Percentiles rank a stretch among this genome's conserved stretches.
Evolutionary conservation across 352 stramenopile species (phyloP).

Genomic region (Pythium diclinum): DNA sequence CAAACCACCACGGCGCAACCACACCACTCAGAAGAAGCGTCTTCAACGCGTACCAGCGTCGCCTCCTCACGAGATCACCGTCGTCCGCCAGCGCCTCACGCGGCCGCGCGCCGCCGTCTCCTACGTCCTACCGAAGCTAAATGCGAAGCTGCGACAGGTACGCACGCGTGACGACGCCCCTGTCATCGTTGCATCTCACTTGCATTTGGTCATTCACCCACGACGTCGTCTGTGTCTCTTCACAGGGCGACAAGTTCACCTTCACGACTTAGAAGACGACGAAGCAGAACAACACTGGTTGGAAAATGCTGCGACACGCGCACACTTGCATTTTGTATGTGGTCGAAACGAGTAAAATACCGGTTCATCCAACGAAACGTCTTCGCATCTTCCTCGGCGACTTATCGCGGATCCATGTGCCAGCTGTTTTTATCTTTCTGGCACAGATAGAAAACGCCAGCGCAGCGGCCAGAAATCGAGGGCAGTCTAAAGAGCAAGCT

Average conservation of each 20-base stretch:
- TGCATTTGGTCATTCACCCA: neutral
- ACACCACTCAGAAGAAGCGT: constrained; percentile 1
- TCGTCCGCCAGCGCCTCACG: constrained; percentile 22
- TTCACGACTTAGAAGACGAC: constrained; percentile 46
- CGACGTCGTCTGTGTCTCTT: constrained; percentile 5
- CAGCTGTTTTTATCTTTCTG: constrained; percentile 17
- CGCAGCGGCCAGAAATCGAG: constrained; percentile 20
- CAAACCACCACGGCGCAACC: constrained; percentile 21
- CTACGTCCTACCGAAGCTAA: constrained; percentile 74
- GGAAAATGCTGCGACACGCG: constrained; percentile 14
- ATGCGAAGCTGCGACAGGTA: constrained; percentile 79
- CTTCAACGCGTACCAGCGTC: constrained; percentile 16
- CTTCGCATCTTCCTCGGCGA: neutral
- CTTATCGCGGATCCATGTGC: constrained; percentile 7
- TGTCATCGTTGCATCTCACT: constrained; percentile 12
- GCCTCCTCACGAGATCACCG: constrained; percentile 13
- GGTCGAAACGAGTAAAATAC: neutral
- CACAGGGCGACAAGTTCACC: constrained; percentile 71
- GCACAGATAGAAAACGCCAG: constrained; percentile 24
- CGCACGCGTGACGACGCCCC: constrained; percentile 7
- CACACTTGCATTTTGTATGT: constrained; percentile 9
- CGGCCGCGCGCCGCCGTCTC: constrained; percentile 42
- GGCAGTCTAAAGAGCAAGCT: neutral
- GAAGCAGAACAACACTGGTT: too few relatives aligned
- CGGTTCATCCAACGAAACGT: neutral